Conservation (phyloP, 225 moss, liverwort and hornwort species). For the Physcomitrellopsis africana region DNA sequence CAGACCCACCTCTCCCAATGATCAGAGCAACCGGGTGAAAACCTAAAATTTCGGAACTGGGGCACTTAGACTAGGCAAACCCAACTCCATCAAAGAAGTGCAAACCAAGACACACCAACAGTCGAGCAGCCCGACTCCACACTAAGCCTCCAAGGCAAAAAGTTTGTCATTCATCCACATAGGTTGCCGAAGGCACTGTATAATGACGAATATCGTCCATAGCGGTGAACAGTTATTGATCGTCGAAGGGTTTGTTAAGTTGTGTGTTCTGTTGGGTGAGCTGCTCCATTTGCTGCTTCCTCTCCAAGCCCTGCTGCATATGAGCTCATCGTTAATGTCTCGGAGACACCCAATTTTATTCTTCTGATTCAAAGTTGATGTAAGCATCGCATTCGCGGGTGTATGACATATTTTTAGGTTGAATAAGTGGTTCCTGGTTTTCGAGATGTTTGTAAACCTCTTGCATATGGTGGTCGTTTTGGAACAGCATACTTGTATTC, state of each 20-base stretch:
- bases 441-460: background rate
- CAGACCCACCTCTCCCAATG: too few relatives aligned
- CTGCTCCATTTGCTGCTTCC: background rate
- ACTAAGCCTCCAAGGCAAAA: background rate
- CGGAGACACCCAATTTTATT: background rate
- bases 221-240: background rate
- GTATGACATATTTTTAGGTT: background rate
- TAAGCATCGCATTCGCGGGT: background rate
- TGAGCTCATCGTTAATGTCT: background rate
- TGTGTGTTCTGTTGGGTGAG: background rate
- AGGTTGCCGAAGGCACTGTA: background rate
- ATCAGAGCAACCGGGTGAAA: background rate
- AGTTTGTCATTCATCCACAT: slow-evolving; percentile 23
- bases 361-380: background rate
- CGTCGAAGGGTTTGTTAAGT: background rate
- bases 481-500: background rate
- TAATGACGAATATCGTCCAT: background rate
- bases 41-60: background rate
- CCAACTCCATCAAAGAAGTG: background rate
- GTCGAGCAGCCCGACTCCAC: background rate
- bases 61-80: background rate
- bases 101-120: background rate
- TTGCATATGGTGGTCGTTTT: background rate
- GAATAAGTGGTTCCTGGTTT: background rate
- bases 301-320: background rate